phyloP scores from a whole-genome alignment of 768 basidiomycete genomes.

The Mycena amicta region DNA sequence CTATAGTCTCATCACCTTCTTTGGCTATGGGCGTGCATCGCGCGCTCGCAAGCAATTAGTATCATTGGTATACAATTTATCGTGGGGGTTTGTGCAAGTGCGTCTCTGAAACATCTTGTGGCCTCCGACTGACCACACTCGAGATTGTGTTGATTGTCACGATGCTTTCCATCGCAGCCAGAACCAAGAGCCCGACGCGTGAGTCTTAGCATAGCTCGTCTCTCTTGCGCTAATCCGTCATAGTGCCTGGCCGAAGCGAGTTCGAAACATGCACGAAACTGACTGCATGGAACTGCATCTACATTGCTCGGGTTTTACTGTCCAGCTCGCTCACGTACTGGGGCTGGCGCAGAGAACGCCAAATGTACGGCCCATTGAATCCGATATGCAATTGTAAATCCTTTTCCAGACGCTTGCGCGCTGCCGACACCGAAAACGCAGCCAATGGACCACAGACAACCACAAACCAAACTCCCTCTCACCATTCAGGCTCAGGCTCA shows the following conservation, averaged over 20 bases:
- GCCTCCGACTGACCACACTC: slow-evolving; percentile 5
- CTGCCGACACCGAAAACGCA: slow-evolving; percentile 11
- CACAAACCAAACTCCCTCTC: background rate
- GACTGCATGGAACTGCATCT: slow-evolving; percentile 59
- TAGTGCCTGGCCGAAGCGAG: slow-evolving; percentile 38
- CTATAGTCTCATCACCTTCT: slow-evolving; percentile 37
- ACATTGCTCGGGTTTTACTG: slow-evolving; percentile 50
- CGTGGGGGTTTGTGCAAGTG: slow-evolving; percentile 54
- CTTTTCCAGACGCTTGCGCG: slow-evolving; percentile 11
- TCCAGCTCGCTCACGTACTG: slow-evolving; percentile 50
- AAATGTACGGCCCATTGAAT: slow-evolving; percentile 23
- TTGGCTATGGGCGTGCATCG: slow-evolving; percentile 58
- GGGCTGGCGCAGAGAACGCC: slow-evolving; percentile 44
- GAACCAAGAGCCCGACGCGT: slow-evolving; percentile 43
- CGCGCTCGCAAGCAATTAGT: slow-evolving; percentile 50
- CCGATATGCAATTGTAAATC: background rate
- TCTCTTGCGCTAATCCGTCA: background rate
- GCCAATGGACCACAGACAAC: background rate
- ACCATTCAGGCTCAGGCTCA: too few relatives aligned
- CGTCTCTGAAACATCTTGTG: slow-evolving; percentile 13
- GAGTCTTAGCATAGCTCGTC: background rate
- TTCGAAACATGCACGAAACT: slow-evolving; percentile 57
- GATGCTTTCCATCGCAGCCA: slow-evolving; percentile 46
- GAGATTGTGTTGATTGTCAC: slow-evolving; percentile 54
- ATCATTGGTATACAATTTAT: slow-evolving; percentile 46